Conservation (phyloP, 345 rosid species). For the Kernera saxatilis region DNA sequence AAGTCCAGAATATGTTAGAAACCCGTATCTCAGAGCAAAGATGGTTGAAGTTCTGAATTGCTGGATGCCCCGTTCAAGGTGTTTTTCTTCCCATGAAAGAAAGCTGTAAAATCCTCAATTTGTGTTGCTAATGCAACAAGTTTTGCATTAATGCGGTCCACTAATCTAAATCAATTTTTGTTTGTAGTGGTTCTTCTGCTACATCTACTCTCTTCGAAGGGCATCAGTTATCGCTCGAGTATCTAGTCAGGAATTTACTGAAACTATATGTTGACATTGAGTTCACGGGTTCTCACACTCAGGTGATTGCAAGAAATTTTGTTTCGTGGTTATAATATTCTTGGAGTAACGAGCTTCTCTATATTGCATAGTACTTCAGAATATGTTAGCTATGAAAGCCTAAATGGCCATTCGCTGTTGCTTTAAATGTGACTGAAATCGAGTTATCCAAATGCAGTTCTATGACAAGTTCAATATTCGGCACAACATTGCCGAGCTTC, state of each 20-base stretch:
- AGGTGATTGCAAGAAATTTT: constrained; percentile 49
- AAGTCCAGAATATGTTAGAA: constrained; percentile 77
- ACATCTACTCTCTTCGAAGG: constrained; percentile 86
- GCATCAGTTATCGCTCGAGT: constrained; percentile 83
- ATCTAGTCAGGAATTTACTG: constrained; percentile 95
- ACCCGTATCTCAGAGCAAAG: constrained; percentile 96
- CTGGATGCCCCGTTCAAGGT: constrained; percentile 99
- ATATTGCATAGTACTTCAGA: not conserved
- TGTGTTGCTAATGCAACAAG: constrained; percentile 1
- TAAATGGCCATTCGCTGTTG: not conserved
- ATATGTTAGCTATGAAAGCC: not conserved
- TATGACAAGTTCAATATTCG: constrained; percentile 98
- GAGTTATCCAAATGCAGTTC: constrained; percentile 51
- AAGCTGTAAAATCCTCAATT: not conserved
- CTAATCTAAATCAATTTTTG: not conserved
- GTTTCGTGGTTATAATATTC: constrained; percentile 4
- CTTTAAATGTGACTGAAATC: constrained; percentile 1
- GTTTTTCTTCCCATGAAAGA: constrained; percentile 6
- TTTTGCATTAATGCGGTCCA: not conserved
- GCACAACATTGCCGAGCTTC: constrained; percentile 96
- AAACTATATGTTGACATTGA: constrained; percentile 99
- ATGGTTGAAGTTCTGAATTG: constrained; percentile 99
- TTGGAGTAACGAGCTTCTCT: not conserved
- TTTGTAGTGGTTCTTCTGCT: constrained; percentile 76
- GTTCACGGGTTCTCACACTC: constrained; percentile 98